Conservation (phyloP, 2,329 filamentous ascomycete species). For the Penicillium frequentans region DNA sequence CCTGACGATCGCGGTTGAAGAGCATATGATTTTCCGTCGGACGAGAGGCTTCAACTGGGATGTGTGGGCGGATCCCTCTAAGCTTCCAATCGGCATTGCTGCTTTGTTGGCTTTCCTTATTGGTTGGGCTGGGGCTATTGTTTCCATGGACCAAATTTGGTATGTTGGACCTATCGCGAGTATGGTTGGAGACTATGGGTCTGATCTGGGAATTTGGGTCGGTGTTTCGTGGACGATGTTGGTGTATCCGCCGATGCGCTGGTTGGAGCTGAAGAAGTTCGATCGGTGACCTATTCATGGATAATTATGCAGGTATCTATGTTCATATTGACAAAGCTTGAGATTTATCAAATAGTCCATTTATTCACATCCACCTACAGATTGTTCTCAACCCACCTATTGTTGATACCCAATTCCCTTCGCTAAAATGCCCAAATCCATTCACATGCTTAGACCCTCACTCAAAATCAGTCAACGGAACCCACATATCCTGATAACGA, state of each 20-base stretch:
- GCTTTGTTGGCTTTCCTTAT: slow-evolving; percentile 30
- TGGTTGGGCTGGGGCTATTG: slow-evolving; percentile 31
- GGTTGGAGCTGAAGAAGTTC: slow-evolving; percentile 23
- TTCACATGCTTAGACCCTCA: no score
- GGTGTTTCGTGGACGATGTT: slow-evolving; percentile 25
- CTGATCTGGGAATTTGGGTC: slow-evolving; percentile 24
- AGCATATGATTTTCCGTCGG: slow-evolving; percentile 42
- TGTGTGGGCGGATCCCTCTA: slow-evolving; percentile 32
- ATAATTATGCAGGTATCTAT: neutral
- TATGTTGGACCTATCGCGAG: slow-evolving; percentile 33
- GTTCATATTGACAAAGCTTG: no score
- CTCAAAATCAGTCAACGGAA: no score
- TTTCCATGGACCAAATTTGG: slow-evolving; percentile 34
- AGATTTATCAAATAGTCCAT: no score
- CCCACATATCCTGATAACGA: no score
- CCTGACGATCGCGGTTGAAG: slow-evolving; percentile 37
- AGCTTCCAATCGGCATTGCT: slow-evolving; percentile 38
- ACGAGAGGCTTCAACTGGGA: slow-evolving; percentile 35
- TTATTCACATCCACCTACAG: no score
- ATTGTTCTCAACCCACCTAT: no score
- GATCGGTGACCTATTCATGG: slow-evolving; percentile 5
- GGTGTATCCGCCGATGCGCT: slow-evolving; percentile 26
- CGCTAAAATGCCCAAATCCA: no score
- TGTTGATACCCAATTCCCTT: no score
- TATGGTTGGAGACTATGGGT: slow-evolving; percentile 25